These are phyloP conservation scores for Penicillium sp. DNA, from an alignment of 2,329 filamentous ascomycete species.

Conservation along the genomic window DNA sequence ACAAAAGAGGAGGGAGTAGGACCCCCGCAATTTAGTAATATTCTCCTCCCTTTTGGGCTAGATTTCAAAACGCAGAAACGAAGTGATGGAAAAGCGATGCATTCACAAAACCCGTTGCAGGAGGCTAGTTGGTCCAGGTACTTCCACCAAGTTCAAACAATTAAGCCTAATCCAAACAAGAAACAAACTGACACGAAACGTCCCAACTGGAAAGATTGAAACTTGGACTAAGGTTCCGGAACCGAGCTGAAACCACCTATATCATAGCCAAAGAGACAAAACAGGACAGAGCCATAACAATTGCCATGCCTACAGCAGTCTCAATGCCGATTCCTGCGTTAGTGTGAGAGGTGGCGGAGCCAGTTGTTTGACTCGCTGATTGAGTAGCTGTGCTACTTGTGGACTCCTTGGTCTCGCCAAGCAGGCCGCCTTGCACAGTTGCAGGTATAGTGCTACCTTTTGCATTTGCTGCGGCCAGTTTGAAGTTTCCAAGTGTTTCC, in stretches of 20 bases:
- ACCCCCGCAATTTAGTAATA: too few species aligned
- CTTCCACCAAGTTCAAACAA: too few species aligned
- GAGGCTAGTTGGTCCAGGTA: too few species aligned
- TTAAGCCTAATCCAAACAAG: too few species aligned
- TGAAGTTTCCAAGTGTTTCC: constrained; percentile 12
- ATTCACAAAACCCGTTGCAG: too few species aligned
- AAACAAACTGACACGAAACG: too few species aligned
- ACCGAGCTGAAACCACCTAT: not conserved
- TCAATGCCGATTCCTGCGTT: not conserved
- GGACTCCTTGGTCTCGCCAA: not conserved
- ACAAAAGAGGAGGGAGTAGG: too few species aligned
- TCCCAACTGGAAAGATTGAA: not conserved
- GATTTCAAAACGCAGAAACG: too few species aligned
- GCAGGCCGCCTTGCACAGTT: constrained; percentile 8
- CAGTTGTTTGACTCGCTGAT: not conserved
- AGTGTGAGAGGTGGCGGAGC: not conserved
- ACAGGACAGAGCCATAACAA: not conserved
- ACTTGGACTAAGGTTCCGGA: not conserved
- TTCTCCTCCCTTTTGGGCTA: too few species aligned
- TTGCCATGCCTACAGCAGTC: not conserved
- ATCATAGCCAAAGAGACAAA: not conserved
- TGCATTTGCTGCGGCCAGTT: constrained; percentile 7
- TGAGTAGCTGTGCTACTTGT: not conserved
- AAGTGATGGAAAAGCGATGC: too few species aligned
- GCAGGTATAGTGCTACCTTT: constrained; percentile 5